Conservation (phyloP, 768 basidiomycete genomes). For the Auricularia sp. region DNA sequence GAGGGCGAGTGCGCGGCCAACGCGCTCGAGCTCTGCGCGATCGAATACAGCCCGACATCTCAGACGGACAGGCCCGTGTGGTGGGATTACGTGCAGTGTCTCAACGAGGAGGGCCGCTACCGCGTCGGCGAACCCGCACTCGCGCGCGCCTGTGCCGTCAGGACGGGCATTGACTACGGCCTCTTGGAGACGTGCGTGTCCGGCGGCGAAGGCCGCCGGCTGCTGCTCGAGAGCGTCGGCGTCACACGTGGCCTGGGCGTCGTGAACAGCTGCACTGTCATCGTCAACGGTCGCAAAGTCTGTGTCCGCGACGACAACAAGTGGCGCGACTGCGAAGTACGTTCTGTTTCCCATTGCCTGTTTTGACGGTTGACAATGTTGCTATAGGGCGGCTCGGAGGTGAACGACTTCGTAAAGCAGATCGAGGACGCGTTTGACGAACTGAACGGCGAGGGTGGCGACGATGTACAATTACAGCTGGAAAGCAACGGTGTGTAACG, state of each 20-base stretch:
- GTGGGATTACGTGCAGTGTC: slow-evolving; percentile 80
- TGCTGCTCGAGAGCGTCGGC: slow-evolving; percentile 53
- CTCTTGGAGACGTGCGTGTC: slow-evolving; percentile 48
- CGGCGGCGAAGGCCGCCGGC: slow-evolving; percentile 49
- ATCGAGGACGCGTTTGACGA: slow-evolving; percentile 65
- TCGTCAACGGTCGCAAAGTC: slow-evolving; percentile 57
- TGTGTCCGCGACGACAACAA: slow-evolving; percentile 62
- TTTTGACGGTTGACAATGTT: neutral
- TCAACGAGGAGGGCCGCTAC: slow-evolving; percentile 50
- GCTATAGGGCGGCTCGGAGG: slow-evolving; percentile 59
- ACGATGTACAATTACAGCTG: neutral
- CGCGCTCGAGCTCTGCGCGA: slow-evolving; percentile 78
- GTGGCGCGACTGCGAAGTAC: slow-evolving; percentile 74
- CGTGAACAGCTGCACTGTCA: slow-evolving; percentile 75
- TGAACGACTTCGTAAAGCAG: slow-evolving; percentile 63
- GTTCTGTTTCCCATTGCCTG: slow-evolving; percentile 8
- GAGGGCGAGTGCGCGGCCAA: slow-evolving; percentile 77
- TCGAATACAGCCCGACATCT: slow-evolving; percentile 40
- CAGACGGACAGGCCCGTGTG: slow-evolving; percentile 29
- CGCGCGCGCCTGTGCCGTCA: slow-evolving; percentile 54
- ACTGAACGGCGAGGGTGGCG: slow-evolving; percentile 34
- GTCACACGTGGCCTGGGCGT: slow-evolving; percentile 40
- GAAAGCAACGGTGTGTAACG: neutral
- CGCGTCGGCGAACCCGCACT: slow-evolving; percentile 57
- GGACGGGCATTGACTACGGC: slow-evolving; percentile 62